Conservation (phyloP, 345 rosid species). For the Citrus trifoliata region DNA sequence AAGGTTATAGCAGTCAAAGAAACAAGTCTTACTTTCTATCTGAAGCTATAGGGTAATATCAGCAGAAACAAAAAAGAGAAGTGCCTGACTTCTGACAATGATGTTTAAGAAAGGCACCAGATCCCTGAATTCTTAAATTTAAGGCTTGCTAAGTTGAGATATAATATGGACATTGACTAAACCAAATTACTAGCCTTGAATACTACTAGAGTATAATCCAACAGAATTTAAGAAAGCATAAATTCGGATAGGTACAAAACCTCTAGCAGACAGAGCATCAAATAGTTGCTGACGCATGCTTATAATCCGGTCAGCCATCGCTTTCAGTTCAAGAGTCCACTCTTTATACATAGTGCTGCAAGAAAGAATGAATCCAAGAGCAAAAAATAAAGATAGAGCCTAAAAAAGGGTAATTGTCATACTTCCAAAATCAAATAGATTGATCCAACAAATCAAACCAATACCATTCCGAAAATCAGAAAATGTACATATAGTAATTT, state of each 20-base stretch:
- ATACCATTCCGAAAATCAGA: background rate
- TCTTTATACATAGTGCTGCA: slow-evolving; percentile 55
- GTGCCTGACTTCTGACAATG: background rate
- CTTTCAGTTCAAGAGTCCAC: slow-evolving; percentile 75
- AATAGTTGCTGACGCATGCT: slow-evolving; percentile 67
- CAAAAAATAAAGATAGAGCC: background rate
- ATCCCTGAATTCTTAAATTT: background rate
- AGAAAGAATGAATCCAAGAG: slow-evolving; percentile 7
- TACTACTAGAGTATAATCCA: background rate
- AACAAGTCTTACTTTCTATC: background rate
- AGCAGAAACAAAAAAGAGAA: background rate
- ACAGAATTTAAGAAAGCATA: background rate
- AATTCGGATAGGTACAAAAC: slow-evolving; percentile 21
- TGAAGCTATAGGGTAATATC: background rate
- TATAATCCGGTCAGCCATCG: slow-evolving; percentile 67
- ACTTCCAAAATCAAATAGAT: background rate
- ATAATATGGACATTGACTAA: background rate
- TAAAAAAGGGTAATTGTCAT: background rate
- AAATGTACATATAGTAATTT: background rate
- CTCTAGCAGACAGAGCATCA: slow-evolving; percentile 55
- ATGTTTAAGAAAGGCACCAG: background rate
- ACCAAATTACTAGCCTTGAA: background rate
- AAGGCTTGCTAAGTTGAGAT: background rate
- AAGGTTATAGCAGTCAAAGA: background rate
- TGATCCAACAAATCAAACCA: background rate